Conservation (phyloP, 177 flowering plant genomes). For the Vitis hybrid region DNA sequence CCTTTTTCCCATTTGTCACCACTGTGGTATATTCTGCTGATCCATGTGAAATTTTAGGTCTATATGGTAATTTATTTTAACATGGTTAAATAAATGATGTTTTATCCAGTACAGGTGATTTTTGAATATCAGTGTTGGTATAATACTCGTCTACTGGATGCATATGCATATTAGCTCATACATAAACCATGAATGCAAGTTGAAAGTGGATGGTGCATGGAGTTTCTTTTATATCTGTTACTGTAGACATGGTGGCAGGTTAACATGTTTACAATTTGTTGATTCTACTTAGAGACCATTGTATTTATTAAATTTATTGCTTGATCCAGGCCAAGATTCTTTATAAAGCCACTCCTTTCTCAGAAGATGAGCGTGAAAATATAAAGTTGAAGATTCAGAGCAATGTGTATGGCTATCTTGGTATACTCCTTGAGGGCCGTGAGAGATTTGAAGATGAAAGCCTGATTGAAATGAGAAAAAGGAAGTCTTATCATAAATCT, state of each 20-base stretch:
- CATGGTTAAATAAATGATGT: background rate
- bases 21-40: too few relatives aligned
- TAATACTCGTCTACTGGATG: too few relatives aligned
- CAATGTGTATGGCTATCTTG: constrained; percentile 82
- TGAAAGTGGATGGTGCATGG: too few relatives aligned
- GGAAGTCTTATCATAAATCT: constrained; percentile 29
- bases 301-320: background rate
- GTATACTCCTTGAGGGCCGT: constrained; percentile 92
- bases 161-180: too few relatives aligned
- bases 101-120: background rate
- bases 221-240: too few relatives aligned
- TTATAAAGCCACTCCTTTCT: constrained; percentile 62
- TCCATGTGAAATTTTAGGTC: too few relatives aligned
- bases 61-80: too few relatives aligned
- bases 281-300: background rate
- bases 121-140: too few relatives aligned
- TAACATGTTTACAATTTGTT: background rate
- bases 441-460: constrained; percentile 92
- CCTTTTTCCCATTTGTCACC: too few relatives aligned
- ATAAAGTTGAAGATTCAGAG: constrained; percentile 75
- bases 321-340: constrained; percentile 82
- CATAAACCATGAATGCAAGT: too few relatives aligned
- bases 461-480: constrained; percentile 33
- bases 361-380: constrained; percentile 63
- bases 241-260: too few relatives aligned